Evolutionary conservation across 495 filamentous ascomycete species (phyloP), one percentile per base, ranked within the genome.

Genomic region (Geopyxis carbonaria): DNA sequence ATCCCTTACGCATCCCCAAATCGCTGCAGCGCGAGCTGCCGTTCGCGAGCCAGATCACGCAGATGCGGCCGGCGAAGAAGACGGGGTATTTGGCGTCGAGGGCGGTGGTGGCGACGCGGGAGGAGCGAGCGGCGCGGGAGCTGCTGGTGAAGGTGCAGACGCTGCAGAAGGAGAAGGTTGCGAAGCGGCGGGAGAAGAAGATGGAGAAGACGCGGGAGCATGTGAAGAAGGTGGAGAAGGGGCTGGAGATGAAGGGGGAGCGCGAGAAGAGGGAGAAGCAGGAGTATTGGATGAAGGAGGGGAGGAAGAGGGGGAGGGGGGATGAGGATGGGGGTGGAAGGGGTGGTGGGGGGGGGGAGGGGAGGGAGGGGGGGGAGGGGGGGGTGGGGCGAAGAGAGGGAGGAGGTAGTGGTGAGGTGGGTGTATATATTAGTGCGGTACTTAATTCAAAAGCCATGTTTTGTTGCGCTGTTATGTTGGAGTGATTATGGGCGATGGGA

Each of bases 101-200:
- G 10, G 87, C 85, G 1, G 84, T 94, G 20, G 79, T 94, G 41
- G 58, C 83, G 3, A 54, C 57, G 4, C 61, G 61, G 27, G 91
- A 94, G 56, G 89, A 97, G 67, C 81, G 77, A 63, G 73, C 75
- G 58, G 84, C 84, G 14, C 68, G 89, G 19, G 76, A 85, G 54
- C 67, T 97, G 53, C 80, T 97, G 73, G 78, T 91, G 64, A 87
- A 93, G 67, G 69, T 97, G 36, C 81, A 76, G 51, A 91, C 83
- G 15, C 62, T 95, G 56, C 68, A 86, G 42, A 93, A 92, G 47
- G 89, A 94, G 53, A 86, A 91, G 60, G 69, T 73, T 21, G 78
- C 76, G 33, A 87, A 87, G 65, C 64, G 87, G 28, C 58, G 69
- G 21, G 74, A 61, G 30, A 82, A 82, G 63, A 86, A 95, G 62